These are phyloP conservation scores for Escallonia herrerae DNA, from an alignment of 129 eudicot genomes.

Conservation along the genomic window DNA sequence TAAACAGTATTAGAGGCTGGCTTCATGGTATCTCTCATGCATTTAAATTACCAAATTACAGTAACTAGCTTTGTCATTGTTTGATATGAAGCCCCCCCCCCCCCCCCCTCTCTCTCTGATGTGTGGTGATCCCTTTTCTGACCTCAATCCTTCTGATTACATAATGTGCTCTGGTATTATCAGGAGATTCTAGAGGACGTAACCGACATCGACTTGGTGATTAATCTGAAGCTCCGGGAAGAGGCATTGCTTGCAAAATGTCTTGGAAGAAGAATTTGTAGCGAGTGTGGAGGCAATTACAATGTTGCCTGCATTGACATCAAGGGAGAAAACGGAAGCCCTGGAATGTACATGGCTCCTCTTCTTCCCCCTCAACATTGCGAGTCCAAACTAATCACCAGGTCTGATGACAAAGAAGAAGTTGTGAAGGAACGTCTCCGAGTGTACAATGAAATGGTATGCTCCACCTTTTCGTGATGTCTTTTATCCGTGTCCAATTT, in stretches of 20 bases:
- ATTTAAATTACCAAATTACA: too few relatives aligned
- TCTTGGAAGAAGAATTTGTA: slow-evolving; percentile 87
- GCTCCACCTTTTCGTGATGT: not conserved
- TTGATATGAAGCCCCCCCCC: not conserved
- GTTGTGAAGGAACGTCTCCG: slow-evolving; percentile 80
- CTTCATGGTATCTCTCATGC: too few relatives aligned
- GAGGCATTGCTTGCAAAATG: slow-evolving; percentile 88
- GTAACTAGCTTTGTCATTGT: not conserved
- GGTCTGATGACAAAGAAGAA: slow-evolving; percentile 77
- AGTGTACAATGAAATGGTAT: slow-evolving; percentile 65
- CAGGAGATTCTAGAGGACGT: slow-evolving; percentile 91
- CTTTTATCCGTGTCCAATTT: not conserved
- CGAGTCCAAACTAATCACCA: slow-evolving; percentile 62
- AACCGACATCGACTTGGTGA: slow-evolving; percentile 73
- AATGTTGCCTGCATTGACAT: slow-evolving; percentile 84
- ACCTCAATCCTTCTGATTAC: not conserved
- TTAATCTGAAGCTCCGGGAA: slow-evolving; percentile 81
- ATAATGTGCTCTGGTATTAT: slow-evolving; percentile 5
- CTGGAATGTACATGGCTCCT: slow-evolving; percentile 82
- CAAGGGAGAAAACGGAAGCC: slow-evolving; percentile 51
- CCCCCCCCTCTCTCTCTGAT: not conserved
- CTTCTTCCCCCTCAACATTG: slow-evolving; percentile 86
- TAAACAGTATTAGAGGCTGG: too few relatives aligned
- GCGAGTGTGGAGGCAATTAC: slow-evolving; percentile 81
- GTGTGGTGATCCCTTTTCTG: not conserved